Percentiles rank a stretch among this genome's conserved stretches.
Evolutionary conservation across 306 rosid genomes (phyloP).

Genomic region (Astragalus membranaceus): DNA sequence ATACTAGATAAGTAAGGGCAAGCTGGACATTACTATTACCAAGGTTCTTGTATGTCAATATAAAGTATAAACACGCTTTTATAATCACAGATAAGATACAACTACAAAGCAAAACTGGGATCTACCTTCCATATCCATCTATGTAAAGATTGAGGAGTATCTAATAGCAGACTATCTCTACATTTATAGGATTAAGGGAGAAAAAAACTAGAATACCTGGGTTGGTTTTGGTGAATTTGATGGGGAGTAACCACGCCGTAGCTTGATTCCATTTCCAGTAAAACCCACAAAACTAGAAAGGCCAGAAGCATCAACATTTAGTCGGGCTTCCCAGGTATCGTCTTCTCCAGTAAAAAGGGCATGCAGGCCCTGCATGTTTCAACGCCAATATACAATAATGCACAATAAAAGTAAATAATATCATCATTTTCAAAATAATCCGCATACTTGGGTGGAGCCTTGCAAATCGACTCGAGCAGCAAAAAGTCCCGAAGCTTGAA

Average conservation of each 20-base stretch:
- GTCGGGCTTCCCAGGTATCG: constrained; percentile 97
- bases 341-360: constrained; percentile 96
- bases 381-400: constrained; percentile 24
- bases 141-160: neutral
- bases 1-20: neutral
- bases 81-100: constrained; percentile 6
- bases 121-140: neutral
- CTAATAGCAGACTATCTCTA: neutral
- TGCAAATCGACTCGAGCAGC: constrained; percentile 96
- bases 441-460: constrained; percentile 73
- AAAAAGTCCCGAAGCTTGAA: constrained; percentile 98
- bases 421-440: constrained; percentile 17
- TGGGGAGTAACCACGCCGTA: constrained; percentile 91
- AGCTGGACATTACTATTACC: neutral
- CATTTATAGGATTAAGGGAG: neutral
- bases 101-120: constrained; percentile 3
- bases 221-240: constrained; percentile 74
- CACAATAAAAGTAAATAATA: neutral
- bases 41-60: neutral
- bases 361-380: constrained; percentile 70
- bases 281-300: constrained; percentile 61
- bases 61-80: neutral
- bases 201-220: constrained; percentile 42
- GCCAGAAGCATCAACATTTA: constrained; percentile 81
- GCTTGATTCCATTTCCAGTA: constrained; percentile 66